phyloP scores from a whole-genome alignment of 1,284 basidiomycete genomes.

The Puccinia horiana region DNA sequence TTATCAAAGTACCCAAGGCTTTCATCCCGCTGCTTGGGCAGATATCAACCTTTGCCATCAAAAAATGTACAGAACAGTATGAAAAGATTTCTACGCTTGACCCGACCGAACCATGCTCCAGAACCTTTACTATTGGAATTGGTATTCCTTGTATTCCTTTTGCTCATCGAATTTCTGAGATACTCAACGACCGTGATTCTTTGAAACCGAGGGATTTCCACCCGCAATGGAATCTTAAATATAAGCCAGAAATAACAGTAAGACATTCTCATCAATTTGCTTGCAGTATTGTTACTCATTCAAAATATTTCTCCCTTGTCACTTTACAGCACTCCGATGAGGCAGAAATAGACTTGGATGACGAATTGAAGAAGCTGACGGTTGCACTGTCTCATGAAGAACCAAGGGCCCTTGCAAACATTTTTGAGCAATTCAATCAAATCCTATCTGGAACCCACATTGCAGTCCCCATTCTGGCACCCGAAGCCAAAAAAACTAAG shows the following conservation, averaged over 20 bases:
- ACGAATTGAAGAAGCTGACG: background rate
- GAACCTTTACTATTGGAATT: background rate
- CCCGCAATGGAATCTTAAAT: background rate
- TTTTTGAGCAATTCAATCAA: background rate
- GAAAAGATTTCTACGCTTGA: background rate
- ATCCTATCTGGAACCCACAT: background rate
- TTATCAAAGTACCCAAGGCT: background rate
- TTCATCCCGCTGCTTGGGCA: background rate
- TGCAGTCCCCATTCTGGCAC: background rate
- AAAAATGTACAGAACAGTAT: background rate
- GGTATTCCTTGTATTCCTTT: conserved; percentile 2
- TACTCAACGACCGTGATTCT: no score
- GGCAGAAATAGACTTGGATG: background rate
- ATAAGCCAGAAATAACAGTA: background rate
- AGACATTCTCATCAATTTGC: no score
- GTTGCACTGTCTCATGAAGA: background rate
- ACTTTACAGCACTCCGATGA: background rate
- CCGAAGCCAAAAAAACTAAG: background rate
- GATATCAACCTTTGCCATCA: background rate
- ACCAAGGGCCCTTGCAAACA: no score
- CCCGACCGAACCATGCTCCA: background rate
- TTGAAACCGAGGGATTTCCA: background rate
- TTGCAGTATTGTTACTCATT: no score
- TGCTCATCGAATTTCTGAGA: background rate
- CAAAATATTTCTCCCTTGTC: no score